These are phyloP conservation scores for Arthrobotrys megalospora DNA, from an alignment of 2,329 filamentous ascomycete genomes.

Conservation along the genomic window DNA sequence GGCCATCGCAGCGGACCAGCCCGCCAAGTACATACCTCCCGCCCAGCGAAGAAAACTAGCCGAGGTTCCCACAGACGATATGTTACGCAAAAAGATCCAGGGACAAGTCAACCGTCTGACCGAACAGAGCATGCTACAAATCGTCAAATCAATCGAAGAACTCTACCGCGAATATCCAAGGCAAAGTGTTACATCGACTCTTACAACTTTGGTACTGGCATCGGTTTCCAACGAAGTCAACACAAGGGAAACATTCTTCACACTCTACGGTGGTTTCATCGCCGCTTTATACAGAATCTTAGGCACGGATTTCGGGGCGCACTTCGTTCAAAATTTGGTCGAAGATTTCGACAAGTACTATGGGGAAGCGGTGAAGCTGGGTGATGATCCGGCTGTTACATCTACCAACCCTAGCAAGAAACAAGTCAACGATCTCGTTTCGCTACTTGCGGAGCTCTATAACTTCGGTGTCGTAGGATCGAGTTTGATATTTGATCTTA, in stretches of 20 bases:
- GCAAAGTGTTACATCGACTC: slow-evolving; percentile 86
- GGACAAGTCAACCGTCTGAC: slow-evolving; percentile 93
- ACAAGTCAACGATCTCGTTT: slow-evolving; percentile 78
- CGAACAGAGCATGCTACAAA: slow-evolving; percentile 88
- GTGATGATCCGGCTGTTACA: slow-evolving; percentile 5
- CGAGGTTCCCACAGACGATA: slow-evolving; percentile 76
- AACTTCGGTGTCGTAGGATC: slow-evolving; percentile 89
- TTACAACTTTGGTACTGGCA: slow-evolving; percentile 83
- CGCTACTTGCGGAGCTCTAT: slow-evolving; percentile 88
- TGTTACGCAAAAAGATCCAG: slow-evolving; percentile 82
- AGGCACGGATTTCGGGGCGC: slow-evolving; percentile 89
- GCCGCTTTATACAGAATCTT: slow-evolving; percentile 88
- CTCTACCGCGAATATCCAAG: slow-evolving; percentile 87
- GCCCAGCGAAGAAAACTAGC: slow-evolving; percentile 78
- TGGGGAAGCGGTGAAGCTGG: slow-evolving; percentile 19
- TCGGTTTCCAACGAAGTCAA: slow-evolving; percentile 83
- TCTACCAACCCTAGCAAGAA: slow-evolving; percentile 59
- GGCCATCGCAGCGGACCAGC: slow-evolving; percentile 28
- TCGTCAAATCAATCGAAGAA: slow-evolving; percentile 84
- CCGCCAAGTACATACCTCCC: slow-evolving; percentile 84
- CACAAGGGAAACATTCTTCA: slow-evolving; percentile 88
- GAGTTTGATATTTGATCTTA: slow-evolving; percentile 89
- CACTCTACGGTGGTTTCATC: slow-evolving; percentile 90
- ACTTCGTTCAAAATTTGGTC: slow-evolving; percentile 84
- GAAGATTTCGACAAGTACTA: slow-evolving; percentile 76